A percentile compares a stretch with the other conserved stretches of the same genome.
These are phyloP conservation scores for Colletotrichum sp. DNA, from an alignment of 2,329 filamentous ascomycete genomes.

Conservation along the genomic window DNA sequence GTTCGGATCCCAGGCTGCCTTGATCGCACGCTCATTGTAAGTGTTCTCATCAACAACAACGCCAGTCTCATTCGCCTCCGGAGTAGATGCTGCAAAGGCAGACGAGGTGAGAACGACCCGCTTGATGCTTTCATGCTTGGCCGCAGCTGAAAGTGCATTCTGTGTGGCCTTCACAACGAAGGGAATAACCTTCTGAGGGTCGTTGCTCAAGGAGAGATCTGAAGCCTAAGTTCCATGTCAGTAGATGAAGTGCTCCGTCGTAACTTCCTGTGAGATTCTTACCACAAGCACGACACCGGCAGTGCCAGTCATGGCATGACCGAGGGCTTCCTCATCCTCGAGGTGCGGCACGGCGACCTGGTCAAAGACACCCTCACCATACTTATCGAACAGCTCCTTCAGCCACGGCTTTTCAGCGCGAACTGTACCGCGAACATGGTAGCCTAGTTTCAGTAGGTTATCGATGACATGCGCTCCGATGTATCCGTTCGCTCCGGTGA, in stretches of 20 bases:
- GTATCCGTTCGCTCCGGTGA: slow-evolving; percentile 46
- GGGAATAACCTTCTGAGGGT: slow-evolving; percentile 43
- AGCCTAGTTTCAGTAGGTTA: slow-evolving; percentile 40
- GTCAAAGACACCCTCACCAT: slow-evolving; percentile 37
- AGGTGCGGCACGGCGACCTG: slow-evolving; percentile 36
- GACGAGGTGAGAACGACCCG: slow-evolving; percentile 46
- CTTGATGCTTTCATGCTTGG: slow-evolving; percentile 35
- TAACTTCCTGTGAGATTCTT: slow-evolving; percentile 4
- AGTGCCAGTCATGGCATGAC: slow-evolving; percentile 28
- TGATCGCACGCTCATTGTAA: slow-evolving; percentile 38
- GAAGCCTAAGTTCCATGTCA: slow-evolving; percentile 34
- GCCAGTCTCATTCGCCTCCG: slow-evolving; percentile 17
- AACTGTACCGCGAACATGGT: slow-evolving; percentile 48
- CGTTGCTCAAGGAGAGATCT: slow-evolving; percentile 31
- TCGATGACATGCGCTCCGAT: slow-evolving; percentile 43
- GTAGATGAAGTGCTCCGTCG: no score
- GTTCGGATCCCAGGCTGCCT: slow-evolving; percentile 39
- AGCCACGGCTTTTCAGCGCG: slow-evolving; percentile 37
- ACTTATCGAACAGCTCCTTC: slow-evolving; percentile 29
- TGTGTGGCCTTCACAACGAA: slow-evolving; percentile 29
- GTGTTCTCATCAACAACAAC: slow-evolving; percentile 26
- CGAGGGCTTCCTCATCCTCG: slow-evolving; percentile 24
- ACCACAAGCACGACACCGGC: not conserved
- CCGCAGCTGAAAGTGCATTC: slow-evolving; percentile 35
- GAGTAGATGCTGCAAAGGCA: slow-evolving; percentile 25